Base-by-base conservation (phyloP, 495 filamentous ascomycete species). In the Baudoinia panamericana region DNA sequence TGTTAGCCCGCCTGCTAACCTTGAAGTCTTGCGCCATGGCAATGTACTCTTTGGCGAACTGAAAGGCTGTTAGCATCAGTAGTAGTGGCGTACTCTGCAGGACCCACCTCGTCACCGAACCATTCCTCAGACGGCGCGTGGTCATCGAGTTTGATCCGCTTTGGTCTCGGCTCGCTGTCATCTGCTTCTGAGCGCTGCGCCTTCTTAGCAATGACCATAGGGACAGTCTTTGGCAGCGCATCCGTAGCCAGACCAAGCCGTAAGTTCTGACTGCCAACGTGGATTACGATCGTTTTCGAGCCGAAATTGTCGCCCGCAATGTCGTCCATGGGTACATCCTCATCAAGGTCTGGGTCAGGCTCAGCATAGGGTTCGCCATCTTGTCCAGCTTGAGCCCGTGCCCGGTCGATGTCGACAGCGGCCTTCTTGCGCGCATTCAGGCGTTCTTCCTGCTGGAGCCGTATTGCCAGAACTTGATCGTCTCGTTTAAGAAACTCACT, bases 401-500 rank as follows among this genome's bases (percentile, higher is more conserved):
- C 83, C 41, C 86, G 75, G 50, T 95, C 87, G 38, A 74, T 73
- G 50, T 95, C 85, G 54, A 85, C 84, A 2, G 86, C 86, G 30
- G 69, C 80, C 55, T 80, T 80, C 12, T 84, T 74, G 63, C 93
- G 80, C 23, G 72, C 69, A 30, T 84, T 82, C 30, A 82, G 66
- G 30, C 71, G 75, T 41, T 84, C 84, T 55, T 95, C 87, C 57
- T 75, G 77, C 51, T 90, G 85, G 5, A 93, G 66, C 39, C 90
- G 75, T 52, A 85, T 74, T 1, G 87, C 83, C 30, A 96, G 73
- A 41, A 86, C 80, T 64, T 97, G 90, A 49, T 97, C 90, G 61
- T 97, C 90, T 52, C 92, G 76, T 68, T 97, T 97, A 54, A 96
- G 81, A 53, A 93, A 97, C 52, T 97, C 90, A 25, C 86, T 93